These are phyloP conservation scores for Aspergillus sp. DNA, from an alignment of 2,329 filamentous ascomycete genomes.

Conservation along the genomic window DNA sequence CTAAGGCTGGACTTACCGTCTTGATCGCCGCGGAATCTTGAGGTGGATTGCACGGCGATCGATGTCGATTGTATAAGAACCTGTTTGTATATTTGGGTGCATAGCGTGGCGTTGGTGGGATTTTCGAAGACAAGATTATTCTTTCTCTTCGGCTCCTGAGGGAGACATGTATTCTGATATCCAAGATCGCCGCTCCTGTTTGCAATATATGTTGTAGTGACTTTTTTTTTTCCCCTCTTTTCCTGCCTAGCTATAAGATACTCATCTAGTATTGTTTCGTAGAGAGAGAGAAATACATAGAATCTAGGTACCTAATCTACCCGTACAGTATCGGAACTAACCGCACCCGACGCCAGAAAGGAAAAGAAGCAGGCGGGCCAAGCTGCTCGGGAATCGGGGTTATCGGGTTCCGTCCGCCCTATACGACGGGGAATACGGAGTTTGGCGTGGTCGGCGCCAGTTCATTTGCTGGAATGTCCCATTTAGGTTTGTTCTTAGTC, in stretches of 20 bases:
- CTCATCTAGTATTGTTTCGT: too few species aligned
- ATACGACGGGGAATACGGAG: background rate
- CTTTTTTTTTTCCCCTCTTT: too few species aligned
- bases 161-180: constrained; percentile 62
- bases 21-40: too few species aligned
- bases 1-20: background rate
- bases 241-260: background rate
- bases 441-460: background rate
- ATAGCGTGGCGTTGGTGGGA: constrained; percentile 42
- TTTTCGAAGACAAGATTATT: constrained; percentile 23
- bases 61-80: constrained; percentile 10
- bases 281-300: too few species aligned
- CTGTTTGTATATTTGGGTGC: constrained; percentile 28
- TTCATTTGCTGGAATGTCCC: too few species aligned
- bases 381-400: constrained; percentile 15
- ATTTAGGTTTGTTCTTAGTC: too few species aligned
- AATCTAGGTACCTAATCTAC: too few species aligned
- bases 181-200: constrained; percentile 63
- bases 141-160: constrained; percentile 13
- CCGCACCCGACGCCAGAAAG: too few species aligned
- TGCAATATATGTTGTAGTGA: background rate
- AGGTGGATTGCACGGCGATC: too few species aligned
- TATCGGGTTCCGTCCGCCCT: constrained; percentile 11
- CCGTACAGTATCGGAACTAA: too few species aligned
- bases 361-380: background rate